Evolutionary conservation across 306 rosid genomes (phyloP).

Genomic region (cucumber (Cucumis sativus)): Cucumber_9930_V3 NC_026659.2:2994001-2994500

Average conservation of each 20-base stretch:
- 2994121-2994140: conserved; percentile 23
- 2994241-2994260: background rate
- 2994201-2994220: conserved; percentile 20
- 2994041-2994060: conserved; percentile 25
- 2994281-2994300: conserved; percentile 18
- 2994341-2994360: conserved; percentile 14
- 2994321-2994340: background rate
- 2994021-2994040: conserved; percentile 2
- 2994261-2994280: conserved; percentile 12
- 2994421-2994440: background rate
- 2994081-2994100: background rate
- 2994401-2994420: background rate
- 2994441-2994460: background rate
- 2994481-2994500: background rate
- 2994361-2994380: background rate
- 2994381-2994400: background rate
- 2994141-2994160: conserved; percentile 7
- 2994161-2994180: conserved; percentile 4
- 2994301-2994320: conserved; percentile 10
- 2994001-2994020: background rate
- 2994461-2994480: background rate
- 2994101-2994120: conserved; percentile 15
- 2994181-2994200: conserved; percentile 19
- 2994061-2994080: conserved; percentile 3
- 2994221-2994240: background rate